Base-by-base conservation (phyloP, 2,329 filamentous ascomycete species). In the Penicillium sp. region DNA sequence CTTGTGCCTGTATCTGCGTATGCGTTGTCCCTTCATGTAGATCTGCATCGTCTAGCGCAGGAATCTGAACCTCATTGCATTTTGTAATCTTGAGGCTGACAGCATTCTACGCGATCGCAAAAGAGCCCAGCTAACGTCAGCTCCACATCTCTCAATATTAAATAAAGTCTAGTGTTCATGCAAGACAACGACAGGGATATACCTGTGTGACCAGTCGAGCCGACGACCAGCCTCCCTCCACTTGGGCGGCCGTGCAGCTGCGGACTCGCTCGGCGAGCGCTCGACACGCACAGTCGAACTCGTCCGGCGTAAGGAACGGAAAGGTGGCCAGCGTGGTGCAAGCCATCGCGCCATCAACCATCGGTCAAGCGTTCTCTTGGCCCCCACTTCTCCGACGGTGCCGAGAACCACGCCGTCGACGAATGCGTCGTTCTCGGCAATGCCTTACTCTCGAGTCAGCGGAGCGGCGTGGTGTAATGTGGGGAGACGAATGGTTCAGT, bases 241-340 rank as follows among this genome's bases (percentile, higher is more conserved):
- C 82, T 85, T 87, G 58, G 78, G 77, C 61, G 75, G 78, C 56
- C 3, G 55, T 63, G 57, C 50, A 52, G 37, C 61, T 55, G 51
- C 55, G 40, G 55, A 52, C 50, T 87, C 77, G 36, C 64, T 67
- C 57, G 54, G 65, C 56, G 77, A 85, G 55, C 83, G 85, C 69
- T 80, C 88, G 84, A 72, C 89, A 91, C 55, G 82, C 84, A 68
- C 86, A 82, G 54, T 83, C 75, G 63, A 91, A 91, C 69, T 91
- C 88, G 41, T 85, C 81, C 11, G 76, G 68, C 11, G 76, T 83
- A 31, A 91, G 80, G 59, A 83, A 84, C 6, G 89, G 89, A 69
- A 88, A 91, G 52, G 57, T 58, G 50, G 68, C 69, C 43, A 76
- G 54, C 36, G 9, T 27, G 44, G 62, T 54, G 37, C 51, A 57